A percentile compares a stretch with the other conserved stretches of the same genome.
Conservation (phyloP, 2,329 filamentous ascomycete species). For the Helotiales sp. region DNA sequence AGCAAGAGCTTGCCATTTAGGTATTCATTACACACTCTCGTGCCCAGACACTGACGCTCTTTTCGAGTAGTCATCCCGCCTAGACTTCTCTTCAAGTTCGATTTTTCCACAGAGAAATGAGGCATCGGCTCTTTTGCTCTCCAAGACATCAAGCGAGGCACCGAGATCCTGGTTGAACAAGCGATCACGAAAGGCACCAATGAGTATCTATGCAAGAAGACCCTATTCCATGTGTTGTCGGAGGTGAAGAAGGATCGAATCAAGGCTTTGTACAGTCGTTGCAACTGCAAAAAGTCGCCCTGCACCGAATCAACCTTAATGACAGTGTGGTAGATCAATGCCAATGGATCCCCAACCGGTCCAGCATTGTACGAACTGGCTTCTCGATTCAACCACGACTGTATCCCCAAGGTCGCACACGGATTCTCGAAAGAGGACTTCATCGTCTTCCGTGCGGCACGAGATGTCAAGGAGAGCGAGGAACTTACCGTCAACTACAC, state of each 20-base stretch:
- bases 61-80: not conserved
- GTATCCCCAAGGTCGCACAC: conserved; percentile 4
- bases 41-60: not conserved
- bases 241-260: not conserved
- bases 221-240: not conserved
- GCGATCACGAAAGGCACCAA: not conserved
- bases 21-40: too few relatives aligned
- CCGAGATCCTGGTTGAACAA: conserved; percentile 16
- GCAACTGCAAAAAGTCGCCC: not conserved
- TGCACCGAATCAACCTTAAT: not conserved
- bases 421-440: not conserved
- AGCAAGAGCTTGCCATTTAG: not conserved
- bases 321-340: not conserved
- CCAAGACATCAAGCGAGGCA: conserved; percentile 1
- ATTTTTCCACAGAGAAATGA: not conserved
- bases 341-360: not conserved
- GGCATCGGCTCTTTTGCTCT: conserved; percentile 11
- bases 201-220: not conserved
- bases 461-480: conserved; percentile 10
- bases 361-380: not conserved
- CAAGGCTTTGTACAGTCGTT: conserved; percentile 1
- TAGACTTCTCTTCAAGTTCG: conserved; percentile 7
- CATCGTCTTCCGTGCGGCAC: conserved; percentile 2
- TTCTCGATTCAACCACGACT: conserved; percentile 19
- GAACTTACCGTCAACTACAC: conserved; percentile 15